These are phyloP conservation scores for Penicillium canescens DNA, from an alignment of 495 filamentous ascomycete genomes.

Conservation along the genomic window DNA sequence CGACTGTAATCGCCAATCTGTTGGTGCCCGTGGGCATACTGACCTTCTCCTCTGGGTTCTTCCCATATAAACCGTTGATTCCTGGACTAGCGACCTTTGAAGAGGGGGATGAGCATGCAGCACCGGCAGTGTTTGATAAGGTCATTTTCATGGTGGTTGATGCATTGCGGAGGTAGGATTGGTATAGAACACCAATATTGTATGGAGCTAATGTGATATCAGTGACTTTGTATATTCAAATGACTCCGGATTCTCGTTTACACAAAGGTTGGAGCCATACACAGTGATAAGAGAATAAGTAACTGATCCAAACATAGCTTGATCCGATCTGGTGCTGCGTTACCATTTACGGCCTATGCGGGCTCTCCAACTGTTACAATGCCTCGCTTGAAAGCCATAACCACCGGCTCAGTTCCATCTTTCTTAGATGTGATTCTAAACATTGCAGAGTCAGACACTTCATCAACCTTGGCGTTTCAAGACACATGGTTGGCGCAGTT, in stretches of 20 bases:
- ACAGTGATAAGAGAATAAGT: neutral
- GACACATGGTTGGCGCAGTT: slow-evolving; percentile 97
- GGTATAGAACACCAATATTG: neutral
- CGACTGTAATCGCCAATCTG: slow-evolving; percentile 59
- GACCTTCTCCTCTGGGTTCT: slow-evolving; percentile 89
- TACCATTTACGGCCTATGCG: slow-evolving; percentile 96
- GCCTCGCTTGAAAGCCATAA: slow-evolving; percentile 96
- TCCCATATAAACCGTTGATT: slow-evolving; percentile 93
- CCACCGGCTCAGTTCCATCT: slow-evolving; percentile 92
- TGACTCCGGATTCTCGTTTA: slow-evolving; percentile 81
- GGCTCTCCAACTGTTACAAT: slow-evolving; percentile 96
- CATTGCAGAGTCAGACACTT: slow-evolving; percentile 90
- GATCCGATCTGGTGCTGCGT: slow-evolving; percentile 75
- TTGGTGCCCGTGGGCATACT: slow-evolving; percentile 77
- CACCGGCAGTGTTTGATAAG: slow-evolving; percentile 73
- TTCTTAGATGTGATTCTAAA: slow-evolving; percentile 97
- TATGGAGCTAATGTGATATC: slow-evolving; percentile 14
- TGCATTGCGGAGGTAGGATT: slow-evolving; percentile 77
- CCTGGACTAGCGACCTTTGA: slow-evolving; percentile 74
- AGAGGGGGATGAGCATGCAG: slow-evolving; percentile 35
- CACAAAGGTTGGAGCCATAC: slow-evolving; percentile 68
- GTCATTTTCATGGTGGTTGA: slow-evolving; percentile 98
- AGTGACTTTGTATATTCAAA: slow-evolving; percentile 94
- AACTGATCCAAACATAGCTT: slow-evolving; percentile 54
- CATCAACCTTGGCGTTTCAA: slow-evolving; percentile 79